Percentiles rank a stretch among this genome's conserved stretches.
These are phyloP conservation scores for Barnettozyma siamensis DNA, from an alignment of 805 yeast species.

Conservation along the genomic window DNA sequence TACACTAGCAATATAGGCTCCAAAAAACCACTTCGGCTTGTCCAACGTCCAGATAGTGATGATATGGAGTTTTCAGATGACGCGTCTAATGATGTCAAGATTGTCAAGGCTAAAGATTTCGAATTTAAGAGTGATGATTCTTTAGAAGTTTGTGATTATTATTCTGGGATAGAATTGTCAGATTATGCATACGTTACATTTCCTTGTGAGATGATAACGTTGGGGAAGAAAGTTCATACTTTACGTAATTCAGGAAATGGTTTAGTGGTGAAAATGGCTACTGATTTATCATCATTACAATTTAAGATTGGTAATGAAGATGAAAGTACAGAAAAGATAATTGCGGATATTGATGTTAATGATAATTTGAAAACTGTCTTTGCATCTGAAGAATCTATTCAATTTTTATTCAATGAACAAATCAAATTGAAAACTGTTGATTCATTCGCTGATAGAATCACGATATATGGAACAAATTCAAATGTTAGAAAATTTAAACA, in stretches of 20 bases:
- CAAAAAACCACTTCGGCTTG: too few relatives aligned
- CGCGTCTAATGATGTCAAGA: neutral
- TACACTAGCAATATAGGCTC: neutral
- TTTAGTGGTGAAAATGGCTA: neutral
- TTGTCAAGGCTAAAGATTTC: neutral
- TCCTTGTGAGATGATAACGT: constrained; percentile 1
- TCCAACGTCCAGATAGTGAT: neutral
- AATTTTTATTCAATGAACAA: neutral
- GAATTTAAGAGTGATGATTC: too few relatives aligned
- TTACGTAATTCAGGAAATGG: neutral
- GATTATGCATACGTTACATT: neutral
- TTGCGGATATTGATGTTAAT: neutral
- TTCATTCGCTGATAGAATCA: neutral
- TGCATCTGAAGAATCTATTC: neutral
- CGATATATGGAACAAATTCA: neutral
- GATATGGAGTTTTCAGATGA: neutral
- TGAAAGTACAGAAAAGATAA: too few relatives aligned
- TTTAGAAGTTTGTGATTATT: neutral
- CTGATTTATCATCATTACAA: neutral
- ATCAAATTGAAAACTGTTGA: neutral
- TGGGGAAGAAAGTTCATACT: neutral
- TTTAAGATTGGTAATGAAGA: neutral
- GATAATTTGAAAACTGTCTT: neutral
- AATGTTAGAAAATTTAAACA: neutral
- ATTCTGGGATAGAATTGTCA: neutral